Evolutionary conservation across 768 basidiomycete genomes (phyloP).

Genomic region (Mycena maculata): DNA sequence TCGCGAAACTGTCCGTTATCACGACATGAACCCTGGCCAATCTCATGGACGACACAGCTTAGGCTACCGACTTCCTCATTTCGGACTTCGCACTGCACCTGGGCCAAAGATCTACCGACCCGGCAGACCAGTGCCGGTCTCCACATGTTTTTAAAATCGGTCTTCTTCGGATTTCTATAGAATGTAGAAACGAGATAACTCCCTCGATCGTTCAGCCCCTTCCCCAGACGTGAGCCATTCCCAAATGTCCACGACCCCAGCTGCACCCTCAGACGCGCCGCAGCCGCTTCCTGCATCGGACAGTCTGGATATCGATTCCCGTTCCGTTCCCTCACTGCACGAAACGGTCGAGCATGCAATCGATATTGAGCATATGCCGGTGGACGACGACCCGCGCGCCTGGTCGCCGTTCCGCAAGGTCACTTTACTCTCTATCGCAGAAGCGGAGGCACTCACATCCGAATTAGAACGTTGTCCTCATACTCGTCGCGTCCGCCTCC

Average conservation of each 20-base stretch:
- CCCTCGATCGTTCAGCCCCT: not conserved
- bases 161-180: constrained; percentile 30
- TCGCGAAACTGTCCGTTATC: not conserved
- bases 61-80: not conserved
- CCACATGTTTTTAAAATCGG: constrained; percentile 26
- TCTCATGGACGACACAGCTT: not conserved
- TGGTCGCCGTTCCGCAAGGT: constrained; percentile 72
- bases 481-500: constrained; percentile 62
- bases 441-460: not conserved
- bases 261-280: not conserved
- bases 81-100: too few species aligned
- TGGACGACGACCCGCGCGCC: constrained; percentile 69
- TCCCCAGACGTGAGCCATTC: not conserved
- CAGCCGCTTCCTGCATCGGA: not conserved
- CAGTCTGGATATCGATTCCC: not conserved
- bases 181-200: not conserved
- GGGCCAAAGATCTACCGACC: constrained; percentile 19
- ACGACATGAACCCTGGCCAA: not conserved
- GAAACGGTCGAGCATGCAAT: constrained; percentile 6
- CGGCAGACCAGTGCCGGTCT: constrained; percentile 14
- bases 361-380: constrained; percentile 66
- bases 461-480: constrained; percentile 55
- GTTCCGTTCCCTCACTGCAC: constrained; percentile 4
- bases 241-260: not conserved
- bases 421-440: constrained; percentile 13